Percentiles rank a stretch among this genome's conserved stretches.
Conservation (phyloP, 805 yeast species). For the Komagataella ulmi region DNA sequence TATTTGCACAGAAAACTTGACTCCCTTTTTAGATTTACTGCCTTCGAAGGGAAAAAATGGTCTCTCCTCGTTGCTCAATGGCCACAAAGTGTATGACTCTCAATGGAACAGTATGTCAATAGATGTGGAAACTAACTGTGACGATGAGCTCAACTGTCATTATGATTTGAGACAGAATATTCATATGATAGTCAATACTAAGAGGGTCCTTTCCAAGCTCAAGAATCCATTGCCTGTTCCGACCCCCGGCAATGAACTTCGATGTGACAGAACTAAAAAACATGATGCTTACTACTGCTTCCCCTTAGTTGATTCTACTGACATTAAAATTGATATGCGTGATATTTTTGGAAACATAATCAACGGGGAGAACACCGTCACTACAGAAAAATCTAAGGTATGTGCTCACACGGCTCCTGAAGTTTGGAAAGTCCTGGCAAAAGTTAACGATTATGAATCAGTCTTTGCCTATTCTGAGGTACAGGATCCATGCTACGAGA, state of each 20-base stretch:
- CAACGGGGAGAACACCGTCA: conserved; percentile 50
- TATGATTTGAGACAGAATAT: conserved; percentile 52
- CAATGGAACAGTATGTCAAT: conserved; percentile 91
- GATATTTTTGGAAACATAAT: conserved; percentile 62
- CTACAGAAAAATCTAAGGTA: conserved; percentile 26
- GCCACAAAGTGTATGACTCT: conserved; percentile 82
- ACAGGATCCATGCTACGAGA: conserved; percentile 9
- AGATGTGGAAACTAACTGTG: conserved; percentile 53
- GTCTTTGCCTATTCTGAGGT: neutral
- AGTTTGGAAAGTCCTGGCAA: conserved; percentile 31
- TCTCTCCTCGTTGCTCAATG: conserved; percentile 70
- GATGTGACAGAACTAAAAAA: conserved; percentile 59
- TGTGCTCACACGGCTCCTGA: conserved; percentile 27
- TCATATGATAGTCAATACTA: conserved; percentile 60
- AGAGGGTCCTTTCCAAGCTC: conserved; percentile 46
- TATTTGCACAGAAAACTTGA: conserved; percentile 89
- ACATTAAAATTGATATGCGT: conserved; percentile 36
- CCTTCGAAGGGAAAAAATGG: conserved; percentile 93
- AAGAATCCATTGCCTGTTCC: conserved; percentile 75
- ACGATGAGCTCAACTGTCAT: conserved; percentile 21
- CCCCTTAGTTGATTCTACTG: conserved; percentile 45
- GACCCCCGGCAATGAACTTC: conserved; percentile 47
- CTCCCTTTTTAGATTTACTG: conserved; percentile 80
- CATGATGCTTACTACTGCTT: conserved; percentile 59
- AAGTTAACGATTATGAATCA: neutral